Conservation (phyloP, 331 rosid genomes). For the Quercus phellos region DNA sequence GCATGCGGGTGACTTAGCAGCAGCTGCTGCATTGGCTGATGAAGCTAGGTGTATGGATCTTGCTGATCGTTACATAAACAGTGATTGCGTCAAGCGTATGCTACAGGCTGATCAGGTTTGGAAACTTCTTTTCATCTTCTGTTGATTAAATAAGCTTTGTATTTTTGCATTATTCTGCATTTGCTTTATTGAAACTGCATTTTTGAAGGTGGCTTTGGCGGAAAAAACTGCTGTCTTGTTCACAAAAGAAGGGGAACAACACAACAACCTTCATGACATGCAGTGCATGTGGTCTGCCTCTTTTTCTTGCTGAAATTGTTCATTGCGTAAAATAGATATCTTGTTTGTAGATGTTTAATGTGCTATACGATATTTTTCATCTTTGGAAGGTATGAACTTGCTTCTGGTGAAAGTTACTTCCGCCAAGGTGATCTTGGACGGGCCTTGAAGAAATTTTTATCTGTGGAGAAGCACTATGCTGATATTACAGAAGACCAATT, state of each 20-base stretch:
- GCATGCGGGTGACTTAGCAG: constrained; percentile 96
- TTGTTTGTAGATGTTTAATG: constrained; percentile 16
- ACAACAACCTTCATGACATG: constrained; percentile 98
- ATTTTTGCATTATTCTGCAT: constrained; percentile 2
- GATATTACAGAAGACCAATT: constrained; percentile 98
- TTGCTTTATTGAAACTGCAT: constrained; percentile 1
- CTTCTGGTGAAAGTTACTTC: constrained; percentile 92
- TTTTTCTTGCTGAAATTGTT: constrained; percentile 17
- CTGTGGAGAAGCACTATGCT: constrained; percentile 94
- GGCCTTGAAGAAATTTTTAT: constrained; percentile 82
- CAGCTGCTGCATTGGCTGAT: constrained; percentile 95
- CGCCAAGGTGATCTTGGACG: constrained; percentile 92
- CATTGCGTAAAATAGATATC: constrained; percentile 5
- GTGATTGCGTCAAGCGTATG: constrained; percentile 99
- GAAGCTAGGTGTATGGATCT: constrained; percentile 99
- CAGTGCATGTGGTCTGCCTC: constrained; percentile 98
- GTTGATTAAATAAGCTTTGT: neutral
- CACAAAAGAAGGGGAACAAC: constrained; percentile 98
- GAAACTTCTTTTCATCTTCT: neutral
- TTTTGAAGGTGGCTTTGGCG: constrained; percentile 74
- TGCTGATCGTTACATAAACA: constrained; percentile 91
- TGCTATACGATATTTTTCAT: constrained; percentile 4
- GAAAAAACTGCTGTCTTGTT: constrained; percentile 95
- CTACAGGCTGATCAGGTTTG: constrained; percentile 97
- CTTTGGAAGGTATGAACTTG: constrained; percentile 82